Evolutionary conservation across 2,329 filamentous ascomycete species (phyloP), one percentile per base, ranked within the genome.

Genomic region (Sporothrix mexicana): DNA sequence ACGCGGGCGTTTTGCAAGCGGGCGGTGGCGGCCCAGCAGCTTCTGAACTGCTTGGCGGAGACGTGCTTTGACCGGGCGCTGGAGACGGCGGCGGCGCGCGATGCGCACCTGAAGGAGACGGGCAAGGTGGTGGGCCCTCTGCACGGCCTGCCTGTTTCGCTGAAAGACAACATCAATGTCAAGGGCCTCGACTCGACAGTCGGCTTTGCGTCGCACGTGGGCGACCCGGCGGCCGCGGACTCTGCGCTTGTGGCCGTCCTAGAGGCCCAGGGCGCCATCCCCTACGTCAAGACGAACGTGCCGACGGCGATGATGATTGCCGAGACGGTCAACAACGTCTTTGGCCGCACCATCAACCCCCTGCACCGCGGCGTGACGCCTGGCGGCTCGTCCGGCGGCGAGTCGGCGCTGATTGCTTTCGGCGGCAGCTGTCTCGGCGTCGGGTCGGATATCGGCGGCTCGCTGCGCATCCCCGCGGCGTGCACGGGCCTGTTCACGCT

Each of bases 141-240:
- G 1, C 91, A 93, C 79, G 92, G 79, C 73, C 82, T 91, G 0
- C 89, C 89, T 2, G 80, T 91, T 43, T 89, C 90, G 0, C 84
- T 94, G 64, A 94, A 94, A 77, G 91, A 93, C 80, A 90, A 91
- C 77, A 91, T 93, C 83, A 86, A 92, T 73, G 81, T 92, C 15
- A 78, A 80, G 1, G 89, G 88, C 6, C 83, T 88, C 13, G 88
- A 91, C 74, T 83, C 88, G 25, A 90, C 88, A 0, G 84, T 91
- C 0, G 91, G 91, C 5, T 91, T 94, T 74, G 86, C 87, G 0
- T 86, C 86, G 0, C 85, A 91, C 72, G 88, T 90, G 3, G 85
- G 86, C 53, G 83, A 90, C 62, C 89, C 91, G 0, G 88, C 84
- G 0, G 72, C 77, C 2, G 74, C 78, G 8, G 84, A 87, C 41